Conservation (phyloP, 208 protist genomes). For the Acanthamoeba quina region DNA sequence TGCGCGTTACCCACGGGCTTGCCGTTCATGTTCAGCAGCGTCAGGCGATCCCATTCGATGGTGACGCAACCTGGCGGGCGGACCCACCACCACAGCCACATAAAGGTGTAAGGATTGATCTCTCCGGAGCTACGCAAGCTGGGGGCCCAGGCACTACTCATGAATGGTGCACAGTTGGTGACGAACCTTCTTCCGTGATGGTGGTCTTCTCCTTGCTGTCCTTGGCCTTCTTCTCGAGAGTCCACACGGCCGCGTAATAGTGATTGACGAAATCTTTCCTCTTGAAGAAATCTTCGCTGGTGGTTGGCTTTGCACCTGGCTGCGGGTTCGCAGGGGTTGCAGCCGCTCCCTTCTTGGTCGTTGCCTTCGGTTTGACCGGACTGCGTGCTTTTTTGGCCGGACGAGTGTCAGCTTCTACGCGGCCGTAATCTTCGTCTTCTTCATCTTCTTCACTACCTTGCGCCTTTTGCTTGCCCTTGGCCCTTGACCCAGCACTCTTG, state of each 20-base stretch:
- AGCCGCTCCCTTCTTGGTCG: background rate
- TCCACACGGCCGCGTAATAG: conserved; percentile 38
- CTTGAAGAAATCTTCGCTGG: conserved; percentile 55
- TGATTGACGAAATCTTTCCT: conserved; percentile 47
- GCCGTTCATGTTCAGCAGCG: conserved; percentile 70
- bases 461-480: background rate
- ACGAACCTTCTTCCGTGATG: conserved; percentile 30
- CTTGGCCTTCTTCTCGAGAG: conserved; percentile 50
- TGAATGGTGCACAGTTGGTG: too few species aligned
- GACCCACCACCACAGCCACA: background rate
- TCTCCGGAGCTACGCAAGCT: too few species aligned
- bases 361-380: background rate
- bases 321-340: background rate
- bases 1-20: background rate
- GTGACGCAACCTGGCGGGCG: background rate
- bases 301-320: conserved; percentile 17
- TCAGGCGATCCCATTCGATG: conserved; percentile 31
- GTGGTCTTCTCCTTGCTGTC: conserved; percentile 40
- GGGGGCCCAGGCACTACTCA: too few species aligned
- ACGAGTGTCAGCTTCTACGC: background rate
- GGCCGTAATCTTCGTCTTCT: background rate
- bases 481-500: too few species aligned
- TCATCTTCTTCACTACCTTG: background rate
- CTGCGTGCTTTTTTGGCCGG: background rate
- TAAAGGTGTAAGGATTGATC: too few species aligned